phyloP scores from a whole-genome alignment of 2,329 filamentous ascomycete species.

The Aspergillus eucalypticola region DNA sequence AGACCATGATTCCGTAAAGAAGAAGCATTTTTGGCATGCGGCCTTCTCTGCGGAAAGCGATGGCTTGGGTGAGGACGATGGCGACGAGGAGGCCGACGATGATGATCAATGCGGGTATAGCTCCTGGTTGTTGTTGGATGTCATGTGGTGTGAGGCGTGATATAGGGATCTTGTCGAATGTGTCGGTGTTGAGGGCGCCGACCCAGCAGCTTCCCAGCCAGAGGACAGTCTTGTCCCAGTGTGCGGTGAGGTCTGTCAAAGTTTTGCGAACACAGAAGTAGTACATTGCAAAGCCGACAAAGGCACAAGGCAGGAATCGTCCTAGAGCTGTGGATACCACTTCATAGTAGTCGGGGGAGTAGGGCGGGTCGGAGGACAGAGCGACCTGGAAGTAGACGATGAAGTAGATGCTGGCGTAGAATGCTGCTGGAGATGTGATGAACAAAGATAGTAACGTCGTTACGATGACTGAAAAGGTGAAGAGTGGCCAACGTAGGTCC shows the following conservation, averaged over 20 bases:
- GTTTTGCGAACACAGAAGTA: constrained; percentile 54
- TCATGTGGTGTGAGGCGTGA: constrained; percentile 64
- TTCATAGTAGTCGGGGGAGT: constrained; percentile 54
- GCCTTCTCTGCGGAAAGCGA: constrained; percentile 59
- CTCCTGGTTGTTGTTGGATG: constrained; percentile 61
- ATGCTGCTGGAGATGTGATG: constrained; percentile 56
- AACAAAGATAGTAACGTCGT: constrained; percentile 58
- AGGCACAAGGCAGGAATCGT: constrained; percentile 60
- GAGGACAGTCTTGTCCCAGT: constrained; percentile 61
- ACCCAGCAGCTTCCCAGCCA: constrained; percentile 64
- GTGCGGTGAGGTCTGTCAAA: constrained; percentile 54
- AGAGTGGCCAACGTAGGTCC: constrained; percentile 60
- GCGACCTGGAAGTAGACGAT: constrained; percentile 62
- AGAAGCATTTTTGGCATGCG: constrained; percentile 48
- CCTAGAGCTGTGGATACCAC: constrained; percentile 57
- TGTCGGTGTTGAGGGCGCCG: constrained; percentile 63
- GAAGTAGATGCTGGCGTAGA: constrained; percentile 57
- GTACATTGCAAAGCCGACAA: constrained; percentile 60
- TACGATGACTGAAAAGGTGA: constrained; percentile 57
- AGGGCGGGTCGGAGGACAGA: constrained; percentile 61
- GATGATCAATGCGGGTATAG: constrained; percentile 57
- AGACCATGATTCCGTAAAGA: constrained; percentile 50
- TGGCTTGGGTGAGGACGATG: constrained; percentile 58
- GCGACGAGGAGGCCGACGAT: constrained; percentile 53
- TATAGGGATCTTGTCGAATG: constrained; percentile 63